Evolutionary conservation across 2,329 filamentous ascomycete genomes (phyloP).

Genomic region (Hyphodiscus sp.): DNA sequence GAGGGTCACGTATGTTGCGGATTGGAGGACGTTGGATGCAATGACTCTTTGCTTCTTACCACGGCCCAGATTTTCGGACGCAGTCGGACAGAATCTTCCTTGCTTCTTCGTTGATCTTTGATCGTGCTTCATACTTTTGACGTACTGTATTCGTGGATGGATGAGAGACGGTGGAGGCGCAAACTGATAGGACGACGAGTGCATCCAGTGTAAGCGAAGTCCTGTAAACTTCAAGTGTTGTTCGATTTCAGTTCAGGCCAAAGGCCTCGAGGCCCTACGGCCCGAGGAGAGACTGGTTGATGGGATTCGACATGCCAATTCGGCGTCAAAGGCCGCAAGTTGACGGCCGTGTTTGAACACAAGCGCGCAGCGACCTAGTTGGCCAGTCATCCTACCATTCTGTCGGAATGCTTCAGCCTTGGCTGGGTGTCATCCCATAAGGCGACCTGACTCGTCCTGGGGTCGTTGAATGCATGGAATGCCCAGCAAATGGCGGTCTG

Average conservation of each 20-base stretch:
- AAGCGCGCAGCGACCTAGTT: not conserved
- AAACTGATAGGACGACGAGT: not conserved
- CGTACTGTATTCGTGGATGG: not conserved
- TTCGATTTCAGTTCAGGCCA: not conserved
- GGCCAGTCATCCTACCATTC: not conserved
- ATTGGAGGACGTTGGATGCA: not conserved
- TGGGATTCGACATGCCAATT: not conserved
- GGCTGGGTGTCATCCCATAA: not conserved
- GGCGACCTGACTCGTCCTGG: not conserved
- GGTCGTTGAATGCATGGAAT: not conserved
- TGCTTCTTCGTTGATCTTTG: not conserved
- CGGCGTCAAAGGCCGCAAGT: slow-evolving; percentile 1
- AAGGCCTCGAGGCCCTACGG: not conserved
- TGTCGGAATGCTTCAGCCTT: not conserved
- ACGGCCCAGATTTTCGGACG: not conserved
- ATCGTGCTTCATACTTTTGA: not conserved
- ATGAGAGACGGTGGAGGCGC: not conserved
- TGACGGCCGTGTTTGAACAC: not conserved
- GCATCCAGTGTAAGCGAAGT: not conserved
- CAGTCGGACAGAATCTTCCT: not conserved
- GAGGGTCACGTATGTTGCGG: not conserved
- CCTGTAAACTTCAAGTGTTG: not conserved
- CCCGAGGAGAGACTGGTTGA: not conserved
- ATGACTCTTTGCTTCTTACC: not conserved
- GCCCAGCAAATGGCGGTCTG: not conserved